phyloP scores from a whole-genome alignment of 2,329 filamentous ascomycete species.

The Arthrinium phaeospermum region DNA sequence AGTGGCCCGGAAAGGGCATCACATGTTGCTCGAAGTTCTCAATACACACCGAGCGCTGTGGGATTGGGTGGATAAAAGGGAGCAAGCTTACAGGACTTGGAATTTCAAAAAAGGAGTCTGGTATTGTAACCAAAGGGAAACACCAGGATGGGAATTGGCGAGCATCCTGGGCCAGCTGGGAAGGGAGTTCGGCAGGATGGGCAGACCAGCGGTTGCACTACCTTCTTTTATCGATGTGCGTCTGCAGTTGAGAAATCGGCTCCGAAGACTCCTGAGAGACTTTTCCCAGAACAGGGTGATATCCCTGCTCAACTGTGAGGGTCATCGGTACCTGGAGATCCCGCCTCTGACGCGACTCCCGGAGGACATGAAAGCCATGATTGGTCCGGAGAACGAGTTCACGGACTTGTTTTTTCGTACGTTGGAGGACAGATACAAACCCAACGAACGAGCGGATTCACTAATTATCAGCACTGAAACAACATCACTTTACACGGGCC shows the following conservation, averaged over 20 bases:
- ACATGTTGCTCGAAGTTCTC: neutral
- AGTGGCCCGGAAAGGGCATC: neutral
- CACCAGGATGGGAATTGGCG: neutral
- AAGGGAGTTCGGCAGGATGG: neutral
- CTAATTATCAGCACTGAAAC: too few relatives aligned
- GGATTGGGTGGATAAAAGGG: neutral
- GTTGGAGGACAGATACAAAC: too few relatives aligned
- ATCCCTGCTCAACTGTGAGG: neutral
- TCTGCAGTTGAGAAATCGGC: too few relatives aligned
- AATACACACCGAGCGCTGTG: neutral
- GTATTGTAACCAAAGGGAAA: fast-evolving
- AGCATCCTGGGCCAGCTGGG: neutral
- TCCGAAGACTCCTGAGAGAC: too few relatives aligned
- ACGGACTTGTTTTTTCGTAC: too few relatives aligned
- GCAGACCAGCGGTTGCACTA: too few relatives aligned
- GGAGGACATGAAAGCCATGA: neutral
- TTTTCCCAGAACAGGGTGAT: too few relatives aligned
- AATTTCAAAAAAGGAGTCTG: neutral
- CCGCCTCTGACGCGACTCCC: neutral
- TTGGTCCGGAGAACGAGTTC: too few relatives aligned
- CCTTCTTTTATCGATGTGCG: too few relatives aligned
- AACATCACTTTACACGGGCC: too few relatives aligned
- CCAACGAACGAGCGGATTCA: too few relatives aligned
- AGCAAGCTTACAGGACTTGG: neutral
- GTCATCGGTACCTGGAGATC: neutral